Evolutionary conservation across 2,329 filamentous ascomycete species (phyloP).

Genomic region (Chaetomiaceae sp.): DNA sequence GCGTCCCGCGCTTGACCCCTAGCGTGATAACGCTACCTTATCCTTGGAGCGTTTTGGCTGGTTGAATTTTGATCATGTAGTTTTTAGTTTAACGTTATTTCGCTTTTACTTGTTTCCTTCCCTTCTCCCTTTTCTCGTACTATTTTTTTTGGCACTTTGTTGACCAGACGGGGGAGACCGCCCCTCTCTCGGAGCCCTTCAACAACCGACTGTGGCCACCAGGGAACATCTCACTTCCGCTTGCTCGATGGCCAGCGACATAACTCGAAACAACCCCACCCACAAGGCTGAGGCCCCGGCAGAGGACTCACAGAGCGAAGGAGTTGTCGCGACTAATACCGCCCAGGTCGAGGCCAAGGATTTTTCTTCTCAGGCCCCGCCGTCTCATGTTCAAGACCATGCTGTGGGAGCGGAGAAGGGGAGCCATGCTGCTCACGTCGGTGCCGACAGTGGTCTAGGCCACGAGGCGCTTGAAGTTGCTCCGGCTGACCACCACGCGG

Average conservation of each 20-base stretch:
- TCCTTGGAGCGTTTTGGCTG: neutral
- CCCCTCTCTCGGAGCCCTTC: neutral
- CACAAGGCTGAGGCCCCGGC: slow-evolving; percentile 5
- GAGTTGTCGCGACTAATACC: neutral
- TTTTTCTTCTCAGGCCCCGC: neutral
- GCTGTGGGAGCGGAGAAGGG: neutral
- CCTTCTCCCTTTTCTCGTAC: neutral
- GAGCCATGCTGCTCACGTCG: neutral
- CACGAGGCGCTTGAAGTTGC: neutral
- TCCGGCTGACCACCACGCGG: slow-evolving; percentile 18
- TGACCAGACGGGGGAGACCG: neutral
- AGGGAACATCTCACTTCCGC: neutral
- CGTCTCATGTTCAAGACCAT: slow-evolving; percentile 5
- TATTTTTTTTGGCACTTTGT: neutral
- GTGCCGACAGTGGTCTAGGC: neutral
- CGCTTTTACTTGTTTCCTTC: neutral
- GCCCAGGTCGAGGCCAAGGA: slow-evolving; percentile 7
- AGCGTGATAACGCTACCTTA: no score
- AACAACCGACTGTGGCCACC: neutral
- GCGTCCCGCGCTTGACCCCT: neutral
- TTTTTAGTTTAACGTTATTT: no score
- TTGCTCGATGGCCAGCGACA: slow-evolving; percentile 7
- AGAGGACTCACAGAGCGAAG: neutral
- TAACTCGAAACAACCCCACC: neutral
- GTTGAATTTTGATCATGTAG: no score